Percentiles rank a stretch among this genome's conserved stretches.
Evolutionary conservation across 768 basidiomycete species (phyloP).

Genomic region (Polyporus arcularius): DNA sequence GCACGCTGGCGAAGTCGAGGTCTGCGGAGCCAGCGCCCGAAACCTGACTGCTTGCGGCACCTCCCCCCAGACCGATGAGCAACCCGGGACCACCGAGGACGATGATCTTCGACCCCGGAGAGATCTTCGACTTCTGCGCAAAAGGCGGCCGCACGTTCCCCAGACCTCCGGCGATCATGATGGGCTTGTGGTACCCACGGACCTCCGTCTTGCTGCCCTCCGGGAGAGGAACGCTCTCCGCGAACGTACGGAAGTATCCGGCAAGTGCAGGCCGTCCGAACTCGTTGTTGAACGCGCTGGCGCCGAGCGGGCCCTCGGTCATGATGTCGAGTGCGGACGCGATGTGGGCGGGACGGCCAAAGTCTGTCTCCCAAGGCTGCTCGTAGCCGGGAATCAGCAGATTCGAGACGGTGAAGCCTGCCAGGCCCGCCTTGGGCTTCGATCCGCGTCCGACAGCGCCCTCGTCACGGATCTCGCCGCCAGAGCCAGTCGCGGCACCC

Average conservation of each 20-base stretch:
- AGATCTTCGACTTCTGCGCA: conserved; percentile 76
- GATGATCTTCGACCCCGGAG: conserved; percentile 82
- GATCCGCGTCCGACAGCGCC: conserved; percentile 95
- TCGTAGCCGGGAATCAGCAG: conserved; percentile 87
- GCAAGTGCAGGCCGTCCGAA: conserved; percentile 91
- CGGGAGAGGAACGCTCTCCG: conserved; percentile 66
- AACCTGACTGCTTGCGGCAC: conserved; percentile 92
- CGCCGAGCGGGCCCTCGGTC: conserved; percentile 93
- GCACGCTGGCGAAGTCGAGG: conserved; percentile 96
- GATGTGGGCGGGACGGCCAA: conserved; percentile 88
- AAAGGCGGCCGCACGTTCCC: conserved; percentile 89
- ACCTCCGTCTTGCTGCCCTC: conserved; percentile 58
- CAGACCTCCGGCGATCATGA: conserved; percentile 98
- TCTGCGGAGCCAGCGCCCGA: conserved; percentile 90
- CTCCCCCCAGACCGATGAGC: conserved; percentile 95
- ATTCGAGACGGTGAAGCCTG: conserved; percentile 93
- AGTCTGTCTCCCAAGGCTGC: conserved; percentile 96
- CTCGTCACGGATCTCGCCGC: conserved; percentile 98
- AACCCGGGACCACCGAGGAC: conserved; percentile 96
- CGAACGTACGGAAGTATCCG: conserved; percentile 96
- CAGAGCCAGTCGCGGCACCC: conserved; percentile 98
- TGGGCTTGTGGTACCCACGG: conserved; percentile 98
- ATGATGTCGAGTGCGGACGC: conserved; percentile 95
- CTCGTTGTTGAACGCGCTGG: conserved; percentile 97
- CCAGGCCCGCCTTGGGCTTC: conserved; percentile 92